A percentile compares a stretch with the other conserved stretches of the same genome.
These are phyloP conservation scores for Stagonosporopsis chrysanthemi DNA, from an alignment of 2,329 filamentous ascomycete species.

Conservation along the genomic window DNA sequence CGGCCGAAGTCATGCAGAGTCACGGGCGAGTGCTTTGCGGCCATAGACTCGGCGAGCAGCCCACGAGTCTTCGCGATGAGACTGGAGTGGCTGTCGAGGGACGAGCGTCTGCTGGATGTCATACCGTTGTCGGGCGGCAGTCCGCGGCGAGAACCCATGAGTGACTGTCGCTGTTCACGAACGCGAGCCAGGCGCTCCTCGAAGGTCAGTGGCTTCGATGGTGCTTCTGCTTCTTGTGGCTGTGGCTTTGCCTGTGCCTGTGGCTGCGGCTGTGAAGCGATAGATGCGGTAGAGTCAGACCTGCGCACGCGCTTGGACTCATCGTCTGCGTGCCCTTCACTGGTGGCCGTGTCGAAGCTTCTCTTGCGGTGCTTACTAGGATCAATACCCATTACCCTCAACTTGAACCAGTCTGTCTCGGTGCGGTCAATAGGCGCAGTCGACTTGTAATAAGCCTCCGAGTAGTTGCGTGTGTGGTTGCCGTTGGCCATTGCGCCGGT, in stretches of 20 bases:
- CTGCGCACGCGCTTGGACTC: conserved; percentile 36
- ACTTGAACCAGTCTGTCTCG: conserved; percentile 59
- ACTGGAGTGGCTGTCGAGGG: conserved; percentile 23
- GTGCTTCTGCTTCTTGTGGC: conserved; percentile 9
- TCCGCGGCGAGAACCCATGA: conserved; percentile 20
- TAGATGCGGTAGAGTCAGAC: conserved; percentile 19
- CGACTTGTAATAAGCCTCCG: conserved; percentile 33
- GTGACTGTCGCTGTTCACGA: conserved; percentile 29
- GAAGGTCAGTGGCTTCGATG: conserved; percentile 17
- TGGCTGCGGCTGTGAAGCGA: conserved; percentile 27
- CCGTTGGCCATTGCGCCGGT: conserved; percentile 8
- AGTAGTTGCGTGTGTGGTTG: conserved; percentile 28
- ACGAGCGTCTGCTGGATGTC: conserved; percentile 18
- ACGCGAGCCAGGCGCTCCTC: conserved; percentile 36
- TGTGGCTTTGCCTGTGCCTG: conserved; percentile 4
- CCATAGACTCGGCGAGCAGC: conserved; percentile 18
- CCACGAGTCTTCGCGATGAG: conserved; percentile 32
- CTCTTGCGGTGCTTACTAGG: conserved; percentile 43
- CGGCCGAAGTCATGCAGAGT: conserved; percentile 36
- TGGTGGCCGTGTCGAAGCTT: conserved; percentile 37
- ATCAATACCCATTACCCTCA: conserved; percentile 59
- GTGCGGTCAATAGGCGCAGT: conserved; percentile 53
- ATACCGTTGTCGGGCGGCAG: conserved; percentile 18
- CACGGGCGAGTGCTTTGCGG: conserved; percentile 13
- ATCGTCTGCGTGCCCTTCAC: conserved; percentile 29